Percentiles rank a stretch among this genome's conserved stretches.
Evolutionary conservation across 306 rosid species (phyloP).

Genomic region (Trifolium dubium): DNA sequence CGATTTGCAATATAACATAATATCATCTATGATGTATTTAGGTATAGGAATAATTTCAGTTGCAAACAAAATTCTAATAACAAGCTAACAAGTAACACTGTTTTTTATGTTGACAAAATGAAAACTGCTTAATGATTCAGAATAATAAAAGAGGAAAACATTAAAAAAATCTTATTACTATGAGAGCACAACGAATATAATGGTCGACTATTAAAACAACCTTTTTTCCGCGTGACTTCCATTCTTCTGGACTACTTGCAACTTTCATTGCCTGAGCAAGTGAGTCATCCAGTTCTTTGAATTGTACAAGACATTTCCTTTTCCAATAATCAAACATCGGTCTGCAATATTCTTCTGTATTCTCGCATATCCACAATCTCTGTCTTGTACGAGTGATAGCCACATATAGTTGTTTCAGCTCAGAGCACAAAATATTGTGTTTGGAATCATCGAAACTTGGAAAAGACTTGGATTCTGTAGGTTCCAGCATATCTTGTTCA

Average conservation of each 20-base stretch:
- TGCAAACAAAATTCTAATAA: constrained; percentile 6
- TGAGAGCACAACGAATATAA: neutral
- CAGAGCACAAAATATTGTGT: constrained; percentile 73
- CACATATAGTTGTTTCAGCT: constrained; percentile 71
- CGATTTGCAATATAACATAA: neutral
- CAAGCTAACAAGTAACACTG: neutral
- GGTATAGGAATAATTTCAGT: neutral
- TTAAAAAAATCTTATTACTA: neutral
- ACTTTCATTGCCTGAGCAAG: constrained; percentile 75
- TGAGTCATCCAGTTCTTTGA: constrained; percentile 62
- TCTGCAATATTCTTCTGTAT: constrained; percentile 35
- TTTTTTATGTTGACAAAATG: too few relatives aligned
- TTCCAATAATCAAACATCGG: constrained; percentile 77
- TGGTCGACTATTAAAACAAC: constrained; percentile 25
- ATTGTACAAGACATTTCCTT: constrained; percentile 63
- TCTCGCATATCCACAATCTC: constrained; percentile 77
- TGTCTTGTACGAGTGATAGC: constrained; percentile 80
- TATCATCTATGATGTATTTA: neutral
- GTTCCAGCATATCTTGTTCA: constrained; percentile 58
- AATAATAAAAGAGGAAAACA: neutral
- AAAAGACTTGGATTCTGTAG: constrained; percentile 21
- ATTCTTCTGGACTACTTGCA: constrained; percentile 74
- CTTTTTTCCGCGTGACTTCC: constrained; percentile 77
- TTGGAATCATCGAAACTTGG: constrained; percentile 55
- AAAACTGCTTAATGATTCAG: neutral